Percentiles rank a stretch among this genome's conserved stretches.
Conservation (phyloP, 2,329 filamentous ascomycete genomes). For the Colletotrichum incanum region DNA sequence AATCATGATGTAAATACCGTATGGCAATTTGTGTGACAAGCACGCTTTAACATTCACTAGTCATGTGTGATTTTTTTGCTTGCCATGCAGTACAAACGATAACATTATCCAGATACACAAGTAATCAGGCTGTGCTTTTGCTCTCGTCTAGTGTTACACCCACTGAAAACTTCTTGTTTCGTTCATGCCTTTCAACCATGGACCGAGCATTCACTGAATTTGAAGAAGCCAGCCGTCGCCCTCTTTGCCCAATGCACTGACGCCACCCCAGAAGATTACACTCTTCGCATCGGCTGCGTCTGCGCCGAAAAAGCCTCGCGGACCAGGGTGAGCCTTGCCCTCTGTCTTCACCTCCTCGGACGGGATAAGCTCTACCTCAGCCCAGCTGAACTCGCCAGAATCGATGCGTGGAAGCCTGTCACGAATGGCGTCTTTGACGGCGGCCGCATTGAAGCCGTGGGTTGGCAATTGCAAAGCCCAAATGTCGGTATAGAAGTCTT, state of each 20-base stretch:
- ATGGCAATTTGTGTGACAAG: not conserved
- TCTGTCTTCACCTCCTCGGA: conserved; percentile 59
- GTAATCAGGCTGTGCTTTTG: not conserved
- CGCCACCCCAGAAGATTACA: conserved; percentile 69
- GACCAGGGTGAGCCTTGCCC: conserved; percentile 59
- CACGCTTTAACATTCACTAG: no score
- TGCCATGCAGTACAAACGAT: not conserved
- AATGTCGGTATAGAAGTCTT: conserved; percentile 58
- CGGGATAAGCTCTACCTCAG: conserved; percentile 63
- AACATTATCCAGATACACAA: not conserved
- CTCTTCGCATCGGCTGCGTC: conserved; percentile 61
- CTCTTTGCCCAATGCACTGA: conserved; percentile 58
- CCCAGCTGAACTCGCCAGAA: conserved; percentile 65
- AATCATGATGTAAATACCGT: not conserved
- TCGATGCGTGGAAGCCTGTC: conserved; percentile 58
- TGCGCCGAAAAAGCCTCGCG: conserved; percentile 58
- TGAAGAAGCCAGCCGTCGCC: conserved; percentile 59
- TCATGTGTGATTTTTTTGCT: not conserved
- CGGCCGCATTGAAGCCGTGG: conserved; percentile 61
- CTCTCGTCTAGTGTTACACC: not conserved
- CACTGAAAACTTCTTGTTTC: no score
- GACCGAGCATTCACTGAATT: conserved; percentile 34
- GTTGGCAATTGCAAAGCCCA: conserved; percentile 69
- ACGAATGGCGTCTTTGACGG: conserved; percentile 65
- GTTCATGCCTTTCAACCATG: not conserved